These are phyloP conservation scores for Daldinia caldariorum DNA, from an alignment of 495 filamentous ascomycete genomes.

Conservation along the genomic window DNA sequence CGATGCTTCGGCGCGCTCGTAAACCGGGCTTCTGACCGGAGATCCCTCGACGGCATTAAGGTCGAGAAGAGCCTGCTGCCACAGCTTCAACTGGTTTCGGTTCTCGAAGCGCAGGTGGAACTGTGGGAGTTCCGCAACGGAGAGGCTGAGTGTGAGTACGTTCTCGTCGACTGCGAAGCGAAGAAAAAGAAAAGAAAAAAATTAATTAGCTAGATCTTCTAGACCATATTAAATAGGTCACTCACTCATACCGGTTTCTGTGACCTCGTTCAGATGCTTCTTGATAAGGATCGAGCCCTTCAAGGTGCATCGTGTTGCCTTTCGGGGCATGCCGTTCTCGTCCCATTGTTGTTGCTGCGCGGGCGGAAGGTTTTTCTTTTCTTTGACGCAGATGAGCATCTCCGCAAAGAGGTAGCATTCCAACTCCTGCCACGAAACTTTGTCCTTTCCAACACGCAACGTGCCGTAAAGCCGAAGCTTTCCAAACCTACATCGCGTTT, in stretches of 20 bases:
- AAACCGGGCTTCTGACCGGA: constrained; percentile 71
- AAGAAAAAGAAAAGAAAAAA: no score
- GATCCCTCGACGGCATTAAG: constrained; percentile 74
- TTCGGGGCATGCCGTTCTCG: constrained; percentile 68
- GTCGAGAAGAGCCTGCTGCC: constrained; percentile 88
- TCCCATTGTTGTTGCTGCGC: constrained; percentile 68
- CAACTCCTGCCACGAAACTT: constrained; percentile 96
- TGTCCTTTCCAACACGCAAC: constrained; percentile 94
- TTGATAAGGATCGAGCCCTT: constrained; percentile 99
- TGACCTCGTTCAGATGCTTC: constrained; percentile 92
- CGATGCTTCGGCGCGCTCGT: constrained; percentile 69
- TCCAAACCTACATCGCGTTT: constrained; percentile 72
- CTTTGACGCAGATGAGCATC: constrained; percentile 99
- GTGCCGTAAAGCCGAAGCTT: constrained; percentile 92
- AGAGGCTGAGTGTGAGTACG: constrained; percentile 88
- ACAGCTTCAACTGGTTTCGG: constrained; percentile 84
- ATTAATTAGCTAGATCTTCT: constrained; percentile 47
- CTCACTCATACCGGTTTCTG: constrained; percentile 65
- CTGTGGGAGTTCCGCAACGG: constrained; percentile 92
- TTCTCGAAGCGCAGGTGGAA: constrained; percentile 95
- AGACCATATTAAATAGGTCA: constrained; percentile 28
- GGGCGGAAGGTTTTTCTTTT: constrained; percentile 73
- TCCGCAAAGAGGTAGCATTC: constrained; percentile 97
- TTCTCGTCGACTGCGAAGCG: constrained; percentile 69
- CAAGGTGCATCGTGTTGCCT: constrained; percentile 80